Conservation (phyloP, 164 flowering plant species). For the grape (Vitis vinifera) region DNA sequence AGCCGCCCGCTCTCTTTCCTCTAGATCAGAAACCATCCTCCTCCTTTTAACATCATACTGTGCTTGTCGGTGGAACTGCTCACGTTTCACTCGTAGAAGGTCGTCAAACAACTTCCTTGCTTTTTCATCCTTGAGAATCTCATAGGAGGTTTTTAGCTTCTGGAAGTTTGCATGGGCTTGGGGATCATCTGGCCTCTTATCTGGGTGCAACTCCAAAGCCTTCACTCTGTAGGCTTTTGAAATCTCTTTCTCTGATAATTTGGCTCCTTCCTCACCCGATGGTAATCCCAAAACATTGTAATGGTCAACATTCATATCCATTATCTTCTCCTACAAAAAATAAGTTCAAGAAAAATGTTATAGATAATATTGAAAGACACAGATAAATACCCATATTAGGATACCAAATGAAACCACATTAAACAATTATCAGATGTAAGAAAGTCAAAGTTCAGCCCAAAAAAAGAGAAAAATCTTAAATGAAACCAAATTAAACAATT, state of each 20-base stretch:
- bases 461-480: no score
- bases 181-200: constrained; percentile 77
- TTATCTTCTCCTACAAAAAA: background rate
- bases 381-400: no score
- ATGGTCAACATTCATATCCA: constrained; percentile 63
- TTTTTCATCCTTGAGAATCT: constrained; percentile 66
- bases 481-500: no score
- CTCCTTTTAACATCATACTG: constrained; percentile 56
- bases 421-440: no score
- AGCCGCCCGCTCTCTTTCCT: constrained; percentile 63
- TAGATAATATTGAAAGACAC: no score
- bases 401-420: no score
- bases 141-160: constrained; percentile 64
- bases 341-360: background rate
- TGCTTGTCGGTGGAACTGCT: constrained; percentile 37
- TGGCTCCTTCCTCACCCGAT: constrained; percentile 82
- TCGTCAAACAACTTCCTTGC: constrained; percentile 79
- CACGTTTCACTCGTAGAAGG: constrained; percentile 50
- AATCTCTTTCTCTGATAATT: constrained; percentile 64
- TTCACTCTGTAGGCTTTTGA: constrained; percentile 66
- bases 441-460: no score
- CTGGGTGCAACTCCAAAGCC: constrained; percentile 78
- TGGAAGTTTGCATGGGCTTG: constrained; percentile 65
- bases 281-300: constrained; percentile 72
- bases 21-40: constrained; percentile 80